Percentiles rank a stretch among this genome's conserved stretches.
phyloP scores from a whole-genome alignment of 352 stramenopile genomes.

The Plasmopara halstedii region DNA sequence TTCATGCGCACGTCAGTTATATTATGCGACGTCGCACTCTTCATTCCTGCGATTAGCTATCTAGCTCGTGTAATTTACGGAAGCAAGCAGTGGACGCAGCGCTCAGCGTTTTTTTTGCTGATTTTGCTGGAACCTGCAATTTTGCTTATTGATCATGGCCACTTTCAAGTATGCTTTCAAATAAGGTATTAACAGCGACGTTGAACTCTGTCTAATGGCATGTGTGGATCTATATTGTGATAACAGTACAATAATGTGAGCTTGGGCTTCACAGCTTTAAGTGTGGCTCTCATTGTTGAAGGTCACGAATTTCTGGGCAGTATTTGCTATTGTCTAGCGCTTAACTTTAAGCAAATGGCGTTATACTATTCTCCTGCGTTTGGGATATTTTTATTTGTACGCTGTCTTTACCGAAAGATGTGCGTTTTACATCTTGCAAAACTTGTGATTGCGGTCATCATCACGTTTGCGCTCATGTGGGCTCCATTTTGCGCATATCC shows the following conservation, averaged over 20 bases:
- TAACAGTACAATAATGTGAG: slow-evolving; percentile 95
- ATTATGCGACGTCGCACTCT: slow-evolving; percentile 88
- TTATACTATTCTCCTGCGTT: slow-evolving; percentile 96
- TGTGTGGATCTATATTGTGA: neutral
- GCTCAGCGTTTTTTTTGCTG: slow-evolving; percentile 54
- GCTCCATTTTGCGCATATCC: slow-evolving; percentile 79
- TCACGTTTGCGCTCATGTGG: slow-evolving; percentile 88
- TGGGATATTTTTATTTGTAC: slow-evolving; percentile 89
- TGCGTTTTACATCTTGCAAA: slow-evolving; percentile 53
- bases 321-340: slow-evolving; percentile 86
- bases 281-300: slow-evolving; percentile 58
- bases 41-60: slow-evolving; percentile 60
- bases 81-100: slow-evolving; percentile 42
- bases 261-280: slow-evolving; percentile 86
- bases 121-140: slow-evolving; percentile 83
- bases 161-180: slow-evolving; percentile 87
- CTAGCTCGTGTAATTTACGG: slow-evolving; percentile 42
- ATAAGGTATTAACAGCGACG: neutral
- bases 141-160: slow-evolving; percentile 96
- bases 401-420: slow-evolving; percentile 59
- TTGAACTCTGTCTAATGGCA: neutral
- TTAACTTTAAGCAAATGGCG: slow-evolving; percentile 99
- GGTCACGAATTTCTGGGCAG: slow-evolving; percentile 78
- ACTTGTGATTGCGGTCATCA: slow-evolving; percentile 82
- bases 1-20: slow-evolving; percentile 93